A percentile compares a stretch with the other conserved stretches of the same genome.
These are phyloP conservation scores for Erodium moschatum DNA, from an alignment of 441 rosid genomes.

Conservation along the genomic window DNA sequence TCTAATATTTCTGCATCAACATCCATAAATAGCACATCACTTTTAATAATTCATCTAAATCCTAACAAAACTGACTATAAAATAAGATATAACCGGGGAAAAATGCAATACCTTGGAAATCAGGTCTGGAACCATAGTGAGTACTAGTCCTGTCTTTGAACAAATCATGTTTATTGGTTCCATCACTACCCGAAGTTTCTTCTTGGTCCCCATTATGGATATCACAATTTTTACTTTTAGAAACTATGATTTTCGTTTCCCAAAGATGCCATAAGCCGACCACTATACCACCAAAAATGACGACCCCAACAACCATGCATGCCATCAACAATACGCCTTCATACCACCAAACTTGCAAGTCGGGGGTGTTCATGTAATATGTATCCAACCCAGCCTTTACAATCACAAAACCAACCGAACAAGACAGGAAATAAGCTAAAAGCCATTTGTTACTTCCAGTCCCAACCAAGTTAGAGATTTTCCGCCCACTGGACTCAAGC, in stretches of 20 bases:
- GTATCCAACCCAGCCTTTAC: slow-evolving; percentile 37
- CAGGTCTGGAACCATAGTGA: slow-evolving; percentile 65
- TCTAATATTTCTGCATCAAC: slow-evolving; percentile 54
- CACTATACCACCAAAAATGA: slow-evolving; percentile 62
- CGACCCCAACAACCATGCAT: slow-evolving; percentile 55
- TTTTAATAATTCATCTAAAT: no score
- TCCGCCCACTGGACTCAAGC: slow-evolving; percentile 19
- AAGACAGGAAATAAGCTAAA: slow-evolving; percentile 46
- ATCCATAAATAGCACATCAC: background rate
- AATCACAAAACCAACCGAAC: slow-evolving; percentile 52
- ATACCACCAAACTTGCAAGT: slow-evolving; percentile 63
- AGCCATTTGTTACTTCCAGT: slow-evolving; percentile 66
- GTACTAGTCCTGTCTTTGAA: slow-evolving; percentile 18
- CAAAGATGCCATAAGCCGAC: slow-evolving; percentile 61
- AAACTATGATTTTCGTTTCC: slow-evolving; percentile 27
- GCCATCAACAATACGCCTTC: slow-evolving; percentile 53
- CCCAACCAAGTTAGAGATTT: slow-evolving; percentile 67
- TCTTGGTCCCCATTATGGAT: slow-evolving; percentile 14
- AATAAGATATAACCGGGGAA: background rate
- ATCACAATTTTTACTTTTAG: slow-evolving; percentile 13
- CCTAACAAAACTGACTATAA: no score
- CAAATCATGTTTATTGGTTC: slow-evolving; percentile 13
- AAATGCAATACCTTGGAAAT: slow-evolving; percentile 49
- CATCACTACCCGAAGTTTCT: slow-evolving; percentile 17
- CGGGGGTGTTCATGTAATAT: slow-evolving; percentile 45